Percentiles rank a stretch among this genome's conserved stretches.
These are phyloP conservation scores for Thalia dealbata DNA, from an alignment of 176 grass and related monocot species.

Conservation along the genomic window DNA sequence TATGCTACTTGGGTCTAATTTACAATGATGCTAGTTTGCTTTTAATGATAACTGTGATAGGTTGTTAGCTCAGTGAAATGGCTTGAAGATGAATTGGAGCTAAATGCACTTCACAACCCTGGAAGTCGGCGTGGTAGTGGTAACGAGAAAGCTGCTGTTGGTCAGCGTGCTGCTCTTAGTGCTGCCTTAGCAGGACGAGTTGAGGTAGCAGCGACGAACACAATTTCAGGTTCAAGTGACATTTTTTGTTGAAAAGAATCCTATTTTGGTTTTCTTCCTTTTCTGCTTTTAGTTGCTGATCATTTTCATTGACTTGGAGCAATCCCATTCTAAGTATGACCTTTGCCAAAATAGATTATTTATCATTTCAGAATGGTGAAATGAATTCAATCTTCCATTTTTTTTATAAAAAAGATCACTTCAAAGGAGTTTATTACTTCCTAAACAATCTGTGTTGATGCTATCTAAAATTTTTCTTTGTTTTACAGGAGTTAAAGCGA, in stretches of 20 bases:
- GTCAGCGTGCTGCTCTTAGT: constrained; percentile 87
- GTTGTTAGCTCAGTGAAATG: constrained; percentile 99
- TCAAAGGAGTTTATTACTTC: constrained; percentile 6
- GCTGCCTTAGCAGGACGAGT: constrained; percentile 94
- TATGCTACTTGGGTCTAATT: neutral
- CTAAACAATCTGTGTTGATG: constrained; percentile 24
- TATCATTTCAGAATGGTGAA: too few relatives aligned
- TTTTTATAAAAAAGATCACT: too few relatives aligned
- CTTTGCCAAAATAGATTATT: neutral
- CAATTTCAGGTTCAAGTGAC: constrained; percentile 81
- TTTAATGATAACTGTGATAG: constrained; percentile 22
- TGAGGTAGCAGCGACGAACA: constrained; percentile 85
- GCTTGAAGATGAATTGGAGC: constrained; percentile 98
- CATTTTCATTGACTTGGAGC: constrained; percentile 1
- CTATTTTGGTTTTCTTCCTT: neutral
- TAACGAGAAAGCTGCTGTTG: constrained; percentile 82
- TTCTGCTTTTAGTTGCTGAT: neutral
- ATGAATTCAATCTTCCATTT: too few relatives aligned
- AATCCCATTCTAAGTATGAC: constrained; percentile 1
- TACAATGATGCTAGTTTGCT: neutral
- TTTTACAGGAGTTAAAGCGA: constrained; percentile 87
- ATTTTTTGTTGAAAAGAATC: constrained; percentile 4
- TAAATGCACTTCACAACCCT: constrained; percentile 90
- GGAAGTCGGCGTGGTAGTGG: constrained; percentile 67
- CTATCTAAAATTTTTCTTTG: constrained; percentile 13